Percentiles rank a stretch among this genome's conserved stretches.
phyloP scores from a whole-genome alignment of 495 filamentous ascomycete species.

The Hyaloscypha bicolor region DNA sequence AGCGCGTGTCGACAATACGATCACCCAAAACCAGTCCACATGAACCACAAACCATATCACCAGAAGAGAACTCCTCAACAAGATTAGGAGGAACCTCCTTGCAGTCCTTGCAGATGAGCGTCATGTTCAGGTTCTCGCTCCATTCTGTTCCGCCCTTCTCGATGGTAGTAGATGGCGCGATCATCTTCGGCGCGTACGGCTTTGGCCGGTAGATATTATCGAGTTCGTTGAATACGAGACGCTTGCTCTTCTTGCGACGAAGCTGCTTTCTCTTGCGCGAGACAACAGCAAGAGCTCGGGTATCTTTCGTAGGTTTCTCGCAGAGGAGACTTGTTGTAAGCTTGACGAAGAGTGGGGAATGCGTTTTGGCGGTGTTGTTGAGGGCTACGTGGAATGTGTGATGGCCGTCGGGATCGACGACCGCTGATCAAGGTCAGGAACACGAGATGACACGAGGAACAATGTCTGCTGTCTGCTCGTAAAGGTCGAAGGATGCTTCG shows the following conservation, averaged over 20 bases:
- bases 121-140: conserved; percentile 73
- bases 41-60: conserved; percentile 88
- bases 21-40: conserved; percentile 92
- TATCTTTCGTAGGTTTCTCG: conserved; percentile 46
- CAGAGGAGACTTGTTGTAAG: conserved; percentile 40
- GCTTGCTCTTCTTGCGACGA: conserved; percentile 21
- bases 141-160: conserved; percentile 26
- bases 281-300: conserved; percentile 24
- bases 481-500: not conserved
- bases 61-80: conserved; percentile 87
- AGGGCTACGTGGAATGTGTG: not conserved
- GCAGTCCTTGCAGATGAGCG: conserved; percentile 85
- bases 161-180: conserved; percentile 36
- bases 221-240: conserved; percentile 33
- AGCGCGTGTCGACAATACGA: conserved; percentile 90
- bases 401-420: conserved; percentile 20
- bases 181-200: conserved; percentile 38
- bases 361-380: conserved; percentile 59
- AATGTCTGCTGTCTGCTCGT: conserved; percentile 1
- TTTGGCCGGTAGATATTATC: conserved; percentile 35
- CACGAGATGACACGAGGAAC: not conserved
- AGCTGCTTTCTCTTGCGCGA: conserved; percentile 35
- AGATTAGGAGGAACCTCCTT: conserved; percentile 87
- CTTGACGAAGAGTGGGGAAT: conserved; percentile 65
- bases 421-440: conserved; percentile 6